Evolutionary conservation across 208 protist genomes (phyloP).

Genomic region (Wallacemonas sp.): DNA sequence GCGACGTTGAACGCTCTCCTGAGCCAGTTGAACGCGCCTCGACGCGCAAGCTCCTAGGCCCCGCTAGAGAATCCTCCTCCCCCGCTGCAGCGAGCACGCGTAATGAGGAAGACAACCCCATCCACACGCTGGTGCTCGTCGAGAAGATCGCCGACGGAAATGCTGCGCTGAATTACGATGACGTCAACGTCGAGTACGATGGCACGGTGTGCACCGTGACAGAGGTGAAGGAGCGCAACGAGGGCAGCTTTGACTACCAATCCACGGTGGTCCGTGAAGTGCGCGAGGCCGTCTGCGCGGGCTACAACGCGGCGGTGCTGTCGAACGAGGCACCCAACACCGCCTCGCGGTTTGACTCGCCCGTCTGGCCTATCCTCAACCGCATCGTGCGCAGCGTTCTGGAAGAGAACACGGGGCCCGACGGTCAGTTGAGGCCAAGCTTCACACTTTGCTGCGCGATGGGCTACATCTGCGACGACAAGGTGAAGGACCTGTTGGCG

Average conservation of each 20-base stretch:
- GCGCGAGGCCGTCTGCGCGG: constrained; percentile 50
- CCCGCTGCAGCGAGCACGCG: background rate
- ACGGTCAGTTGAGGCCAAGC: constrained; percentile 27
- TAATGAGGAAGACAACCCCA: constrained; percentile 33
- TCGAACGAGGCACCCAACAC: constrained; percentile 67
- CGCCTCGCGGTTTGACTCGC: constrained; percentile 50
- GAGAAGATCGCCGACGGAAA: constrained; percentile 45
- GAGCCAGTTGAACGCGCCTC: background rate
- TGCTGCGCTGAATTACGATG: constrained; percentile 28
- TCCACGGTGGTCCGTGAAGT: constrained; percentile 58
- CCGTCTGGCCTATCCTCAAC: constrained; percentile 68
- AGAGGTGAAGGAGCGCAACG: constrained; percentile 54
- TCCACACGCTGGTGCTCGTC: constrained; percentile 65
- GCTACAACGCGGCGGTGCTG: constrained; percentile 70
- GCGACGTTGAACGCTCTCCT: too few species aligned
- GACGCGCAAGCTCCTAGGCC: background rate
- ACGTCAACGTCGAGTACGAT: constrained; percentile 40
- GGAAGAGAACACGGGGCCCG: constrained; percentile 29
- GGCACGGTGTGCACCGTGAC: constrained; percentile 36
- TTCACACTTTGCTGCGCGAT: constrained; percentile 62
- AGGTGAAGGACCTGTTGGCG: constrained; percentile 64
- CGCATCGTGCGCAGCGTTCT: constrained; percentile 63
- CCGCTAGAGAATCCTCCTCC: background rate
- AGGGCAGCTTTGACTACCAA: constrained; percentile 57
- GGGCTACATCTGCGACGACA: constrained; percentile 68